These are phyloP conservation scores for Pyracantha coccinea DNA, from an alignment of 331 rosid genomes.

Conservation along the genomic window DNA sequence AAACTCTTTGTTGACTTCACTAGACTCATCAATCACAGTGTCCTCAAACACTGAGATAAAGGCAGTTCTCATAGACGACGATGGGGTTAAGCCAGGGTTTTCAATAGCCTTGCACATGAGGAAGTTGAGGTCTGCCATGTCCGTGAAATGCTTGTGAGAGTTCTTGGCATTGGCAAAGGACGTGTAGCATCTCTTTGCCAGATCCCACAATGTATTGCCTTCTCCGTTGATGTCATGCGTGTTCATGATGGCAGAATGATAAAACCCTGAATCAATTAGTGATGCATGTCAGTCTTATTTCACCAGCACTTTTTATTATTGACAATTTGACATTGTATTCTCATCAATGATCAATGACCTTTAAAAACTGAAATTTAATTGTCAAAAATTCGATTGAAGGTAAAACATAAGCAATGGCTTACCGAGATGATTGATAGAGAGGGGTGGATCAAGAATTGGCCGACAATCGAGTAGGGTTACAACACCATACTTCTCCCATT, in stretches of 20 bases:
- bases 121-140: constrained; percentile 89
- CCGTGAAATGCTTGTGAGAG: constrained; percentile 79
- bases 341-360: background rate
- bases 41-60: constrained; percentile 78
- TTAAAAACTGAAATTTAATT: too few relatives aligned
- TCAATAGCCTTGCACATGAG: constrained; percentile 86
- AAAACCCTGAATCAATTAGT: constrained; percentile 54
- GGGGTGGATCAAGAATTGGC: constrained; percentile 67
- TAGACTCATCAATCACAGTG: constrained; percentile 30
- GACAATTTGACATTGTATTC: background rate
- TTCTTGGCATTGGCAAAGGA: constrained; percentile 50
- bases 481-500: constrained; percentile 69
- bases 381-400: background rate
- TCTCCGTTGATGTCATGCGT: constrained; percentile 60
- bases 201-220: constrained; percentile 65
- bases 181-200: constrained; percentile 56
- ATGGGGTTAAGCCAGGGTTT: constrained; percentile 67
- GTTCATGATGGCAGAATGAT: constrained; percentile 81
- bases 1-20: constrained; percentile 23
- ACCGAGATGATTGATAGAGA: constrained; percentile 55
- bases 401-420: constrained; percentile 2
- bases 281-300: background rate
- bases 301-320: background rate
- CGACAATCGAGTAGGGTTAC: constrained; percentile 90
- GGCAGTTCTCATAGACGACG: constrained; percentile 64